Evolutionary conservation across 345 rosid species (phyloP), one percentile per base, ranked within the genome.

Genomic region (Syzygium grande): DNA sequence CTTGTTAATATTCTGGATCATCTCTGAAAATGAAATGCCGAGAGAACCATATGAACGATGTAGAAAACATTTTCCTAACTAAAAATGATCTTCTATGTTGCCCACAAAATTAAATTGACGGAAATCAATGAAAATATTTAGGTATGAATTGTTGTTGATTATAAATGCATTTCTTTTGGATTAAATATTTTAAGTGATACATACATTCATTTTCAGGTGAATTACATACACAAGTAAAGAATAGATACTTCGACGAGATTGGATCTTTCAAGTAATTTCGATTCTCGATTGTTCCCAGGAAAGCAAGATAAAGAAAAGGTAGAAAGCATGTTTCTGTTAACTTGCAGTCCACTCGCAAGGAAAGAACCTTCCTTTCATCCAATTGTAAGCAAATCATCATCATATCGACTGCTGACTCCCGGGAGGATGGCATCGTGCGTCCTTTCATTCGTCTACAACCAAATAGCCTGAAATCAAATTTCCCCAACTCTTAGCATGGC

Each of bases 31-130:
- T 4, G 34, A 0, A 27, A 61, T n/a, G 73, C 34, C 6, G 6
- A 0, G n/a, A 61, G 9, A n/a, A 61, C 0, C 13, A 2, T 61
- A 0, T 13, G 14, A 61, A n/a, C 1, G 0, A n/a, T n/a, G 17
- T 0, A 13, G 73, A 61, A n/a, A 61, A n/a, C 6, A n/a, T 61
- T 61, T 12, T n/a, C 17, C 17, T n/a, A 61, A 1, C 17, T 6
- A 61, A 13, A 14, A 6, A n/a, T 4, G 9, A n/a, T n/a, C 6
- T 4, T 0, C 68, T 61, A 27, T n/a, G 5, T 61, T 0, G 5
- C 34, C 13, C 17, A 13, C 73, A n/a, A 61, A 61, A 61, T n/a
- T 27, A 0, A 61, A n/a, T 61, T 13, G 13, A 6, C 0, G 14
- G 11, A n/a, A 58, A 0, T 56, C n/a, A 23, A 56, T 5, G 1